These are phyloP conservation scores for Albifimbria verrucaria DNA, from an alignment of 2,329 filamentous ascomycete species.

Conservation along the genomic window DNA sequence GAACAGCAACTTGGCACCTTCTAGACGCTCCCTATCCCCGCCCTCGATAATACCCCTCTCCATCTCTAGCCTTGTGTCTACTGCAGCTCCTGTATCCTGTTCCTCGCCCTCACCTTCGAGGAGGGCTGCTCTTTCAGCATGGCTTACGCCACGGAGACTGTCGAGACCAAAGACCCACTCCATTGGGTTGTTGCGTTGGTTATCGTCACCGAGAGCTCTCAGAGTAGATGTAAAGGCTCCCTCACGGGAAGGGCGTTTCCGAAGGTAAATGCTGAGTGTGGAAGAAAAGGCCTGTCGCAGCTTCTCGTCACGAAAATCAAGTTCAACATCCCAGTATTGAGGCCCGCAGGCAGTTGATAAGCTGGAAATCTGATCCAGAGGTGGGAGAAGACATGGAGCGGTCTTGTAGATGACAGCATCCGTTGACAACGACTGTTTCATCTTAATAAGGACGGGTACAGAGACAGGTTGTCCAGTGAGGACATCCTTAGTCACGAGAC, in stretches of 20 bases:
- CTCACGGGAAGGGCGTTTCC: slow-evolving; percentile 65
- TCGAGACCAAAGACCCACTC: slow-evolving; percentile 72
- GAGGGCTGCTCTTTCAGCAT: slow-evolving; percentile 64
- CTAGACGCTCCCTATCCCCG: slow-evolving; percentile 37
- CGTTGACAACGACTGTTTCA: slow-evolving; percentile 41
- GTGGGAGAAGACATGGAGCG: slow-evolving; percentile 61
- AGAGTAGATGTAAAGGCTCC: slow-evolving; percentile 71
- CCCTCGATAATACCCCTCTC: slow-evolving; percentile 42
- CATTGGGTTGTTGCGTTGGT: slow-evolving; percentile 45
- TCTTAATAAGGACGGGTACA: slow-evolving; percentile 64
- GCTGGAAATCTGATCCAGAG: slow-evolving; percentile 58
- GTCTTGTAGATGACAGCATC: slow-evolving; percentile 38
- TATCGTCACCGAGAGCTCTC: slow-evolving; percentile 59
- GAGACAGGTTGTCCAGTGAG: slow-evolving; percentile 77
- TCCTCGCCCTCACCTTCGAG: slow-evolving; percentile 50
- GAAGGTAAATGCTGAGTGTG: slow-evolving; percentile 72
- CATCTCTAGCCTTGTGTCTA: slow-evolving; percentile 72
- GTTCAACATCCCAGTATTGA: slow-evolving; percentile 75
- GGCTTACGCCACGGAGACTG: slow-evolving; percentile 50
- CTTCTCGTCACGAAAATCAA: slow-evolving; percentile 67
- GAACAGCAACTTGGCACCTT: slow-evolving; percentile 51
- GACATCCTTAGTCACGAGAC: slow-evolving; percentile 82
- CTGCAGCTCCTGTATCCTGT: slow-evolving; percentile 45
- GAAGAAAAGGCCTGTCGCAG: slow-evolving; percentile 60
- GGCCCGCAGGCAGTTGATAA: slow-evolving; percentile 60